These are phyloP conservation scores for Aspergillus sclerotiicarbonarius DNA, from an alignment of 495 filamentous ascomycete genomes.

Conservation along the genomic window DNA sequence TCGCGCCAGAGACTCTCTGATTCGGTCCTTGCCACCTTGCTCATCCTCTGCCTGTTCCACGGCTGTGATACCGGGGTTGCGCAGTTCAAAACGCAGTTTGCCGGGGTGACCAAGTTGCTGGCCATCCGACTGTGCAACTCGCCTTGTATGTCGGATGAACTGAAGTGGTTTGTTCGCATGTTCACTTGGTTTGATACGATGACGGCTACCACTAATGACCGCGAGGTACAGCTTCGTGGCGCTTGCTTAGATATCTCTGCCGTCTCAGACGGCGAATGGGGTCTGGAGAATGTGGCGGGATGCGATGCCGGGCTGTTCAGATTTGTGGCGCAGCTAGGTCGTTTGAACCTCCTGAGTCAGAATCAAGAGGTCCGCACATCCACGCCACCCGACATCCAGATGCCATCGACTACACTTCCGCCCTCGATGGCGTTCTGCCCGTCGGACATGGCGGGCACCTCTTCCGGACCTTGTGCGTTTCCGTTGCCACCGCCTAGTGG, in stretches of 20 bases:
- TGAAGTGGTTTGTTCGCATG: conserved; percentile 91
- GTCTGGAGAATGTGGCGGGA: conserved; percentile 81
- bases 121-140: conserved; percentile 66
- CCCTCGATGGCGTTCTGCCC: conserved; percentile 37
- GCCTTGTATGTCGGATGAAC: conserved; percentile 60
- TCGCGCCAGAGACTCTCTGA: conserved; percentile 72
- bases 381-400: conserved; percentile 27
- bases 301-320: conserved; percentile 83
- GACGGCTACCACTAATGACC: conserved; percentile 86
- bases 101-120: conserved; percentile 89
- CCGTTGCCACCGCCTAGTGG: conserved; percentile 32
- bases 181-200: conserved; percentile 98
- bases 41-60: conserved; percentile 88
- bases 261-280: conserved; percentile 66
- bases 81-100: conserved; percentile 91
- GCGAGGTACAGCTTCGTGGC: conserved; percentile 81
- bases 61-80: conserved; percentile 90
- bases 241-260: conserved; percentile 65
- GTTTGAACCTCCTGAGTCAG: conserved; percentile 86
- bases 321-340: conserved; percentile 72
- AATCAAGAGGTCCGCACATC: conserved; percentile 51
- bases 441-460: conserved; percentile 15
- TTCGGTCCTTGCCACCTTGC: conserved; percentile 81
- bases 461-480: conserved; percentile 21
- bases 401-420: conserved; percentile 36